These are phyloP conservation scores for Picea sitchensis DNA, from an alignment of 75 land plant species.

Conservation along the genomic window DNA sequence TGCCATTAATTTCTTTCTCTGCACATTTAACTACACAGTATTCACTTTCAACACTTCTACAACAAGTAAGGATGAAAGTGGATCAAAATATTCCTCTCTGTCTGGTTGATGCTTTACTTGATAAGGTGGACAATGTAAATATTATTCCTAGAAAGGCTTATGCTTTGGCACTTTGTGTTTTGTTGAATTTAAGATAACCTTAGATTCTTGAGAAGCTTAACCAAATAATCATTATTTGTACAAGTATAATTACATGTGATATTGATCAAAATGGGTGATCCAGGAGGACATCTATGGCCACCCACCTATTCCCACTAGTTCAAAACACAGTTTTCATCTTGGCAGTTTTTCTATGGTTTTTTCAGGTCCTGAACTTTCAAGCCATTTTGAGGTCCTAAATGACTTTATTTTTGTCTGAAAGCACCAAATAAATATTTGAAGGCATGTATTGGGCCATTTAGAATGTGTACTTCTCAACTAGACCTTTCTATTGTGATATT, in stretches of 20 bases:
- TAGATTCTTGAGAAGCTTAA: slow-evolving; percentile 93
- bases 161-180: slow-evolving; percentile 80
- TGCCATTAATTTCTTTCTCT: background rate
- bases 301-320: no score
- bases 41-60: slow-evolving; percentile 52
- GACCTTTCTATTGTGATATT: no score
- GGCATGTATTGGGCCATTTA: no score
- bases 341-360: no score
- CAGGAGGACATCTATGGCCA: no score
- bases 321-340: no score
- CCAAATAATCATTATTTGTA: slow-evolving; percentile 93
- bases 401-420: no score
- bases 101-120: slow-evolving; percentile 94
- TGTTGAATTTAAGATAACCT: slow-evolving; percentile 78
- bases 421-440: no score
- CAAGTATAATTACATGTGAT: slow-evolving; percentile 70
- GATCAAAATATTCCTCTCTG: slow-evolving; percentile 71
- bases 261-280: slow-evolving; percentile 40
- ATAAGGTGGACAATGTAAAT: slow-evolving; percentile 91
- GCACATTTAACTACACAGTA: slow-evolving; percentile 80
- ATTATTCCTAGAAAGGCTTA: slow-evolving; percentile 59
- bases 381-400: no score
- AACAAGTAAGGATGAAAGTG: slow-evolving; percentile 45
- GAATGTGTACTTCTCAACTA: no score
- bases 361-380: no score